Base-by-base conservation (phyloP, 345 rosid species). In the Passiflora organensis region DNA sequence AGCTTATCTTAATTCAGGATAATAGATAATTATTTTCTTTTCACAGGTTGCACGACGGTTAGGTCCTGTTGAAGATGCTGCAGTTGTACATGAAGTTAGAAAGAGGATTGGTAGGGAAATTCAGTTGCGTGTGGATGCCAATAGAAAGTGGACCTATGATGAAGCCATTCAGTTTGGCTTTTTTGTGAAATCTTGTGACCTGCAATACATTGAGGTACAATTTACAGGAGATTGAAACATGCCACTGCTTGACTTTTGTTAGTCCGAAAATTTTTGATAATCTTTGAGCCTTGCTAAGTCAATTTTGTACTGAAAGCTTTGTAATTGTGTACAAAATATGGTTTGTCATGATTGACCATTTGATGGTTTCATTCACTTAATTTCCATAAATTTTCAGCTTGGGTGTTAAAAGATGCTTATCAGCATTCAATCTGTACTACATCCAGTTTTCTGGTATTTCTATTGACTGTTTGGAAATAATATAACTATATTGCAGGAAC, bases 121-220 rank as follows among this genome's bases (percentile, higher is more conserved):
- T 74, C 78, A 81, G 74, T 83, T 91, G 69, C 98, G 96, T 59
- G 96, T 63, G 54, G 98, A 91, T 78, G 98, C 98, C 59, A 91
- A 91, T 48, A 75, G 87, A 65, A 84, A 80, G 38, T 91, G 98
- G 98, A 75, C 76, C 43, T 91, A 78, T 63, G 80, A 88, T 65
- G 81, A 88, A 64, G 98, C 98, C 60, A 64, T 77, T 51, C 54
- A 71, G 48, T 91, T 91, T 72, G 79, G 85, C 36, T 72, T 66
- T 50, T 64, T 70, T 63, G 87, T 91, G 55, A 88, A 81, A 80
- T 73, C 65, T 67, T 85, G 82, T 65, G 76, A 85, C 65, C 68
- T 91, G 57, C 88, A 82, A 63, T 91, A 91, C 68, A 78, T 91
- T 48, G 98, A 91, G 98, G 98, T 88, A 70, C 38, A 51, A 16